Percentiles rank a stretch among this genome's conserved stretches.
phyloP scores from a whole-genome alignment of 2,329 filamentous ascomycete genomes.

The Fusarium ambrosium region DNA sequence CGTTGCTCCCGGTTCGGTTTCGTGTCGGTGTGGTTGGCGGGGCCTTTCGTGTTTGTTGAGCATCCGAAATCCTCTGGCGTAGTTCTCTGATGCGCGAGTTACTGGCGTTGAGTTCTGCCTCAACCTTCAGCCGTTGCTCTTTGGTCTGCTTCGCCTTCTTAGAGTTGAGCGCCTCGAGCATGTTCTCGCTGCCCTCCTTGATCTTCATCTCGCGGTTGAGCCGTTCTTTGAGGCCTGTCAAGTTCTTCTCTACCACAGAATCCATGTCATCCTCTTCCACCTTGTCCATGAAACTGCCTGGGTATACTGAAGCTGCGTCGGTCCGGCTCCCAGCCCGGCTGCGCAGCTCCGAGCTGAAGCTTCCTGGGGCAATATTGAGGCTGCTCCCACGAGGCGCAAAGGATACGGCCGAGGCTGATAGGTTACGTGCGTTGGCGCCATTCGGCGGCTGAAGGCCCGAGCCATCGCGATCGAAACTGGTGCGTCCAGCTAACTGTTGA shows the following conservation, averaged over 20 bases:
- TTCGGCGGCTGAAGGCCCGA: slow-evolving; percentile 64
- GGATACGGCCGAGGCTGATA: slow-evolving; percentile 68
- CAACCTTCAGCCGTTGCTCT: slow-evolving; percentile 82
- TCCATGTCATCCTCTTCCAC: slow-evolving; percentile 73
- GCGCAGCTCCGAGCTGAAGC: slow-evolving; percentile 90
- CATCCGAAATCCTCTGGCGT: slow-evolving; percentile 71
- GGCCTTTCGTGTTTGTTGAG: slow-evolving; percentile 64
- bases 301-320: slow-evolving; percentile 53
- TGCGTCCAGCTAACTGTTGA: slow-evolving; percentile 45
- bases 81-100: slow-evolving; percentile 78
- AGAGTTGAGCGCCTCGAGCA: slow-evolving; percentile 92
- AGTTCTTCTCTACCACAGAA: slow-evolving; percentile 76
- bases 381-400: slow-evolving; percentile 77
- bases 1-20: slow-evolving; percentile 61
- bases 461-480: slow-evolving; percentile 67
- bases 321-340: slow-evolving; percentile 62
- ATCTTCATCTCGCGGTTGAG: slow-evolving; percentile 98
- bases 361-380: slow-evolving; percentile 80
- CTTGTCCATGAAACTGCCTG: slow-evolving; percentile 64
- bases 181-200: slow-evolving; percentile 96
- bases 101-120: slow-evolving; percentile 91
- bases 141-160: slow-evolving; percentile 98
- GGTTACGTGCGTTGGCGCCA: slow-evolving; percentile 59
- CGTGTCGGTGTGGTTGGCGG: slow-evolving; percentile 67
- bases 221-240: slow-evolving; percentile 82